Conservation (phyloP, 805 yeast species). For the Monosporozyma solicola region DNA sequence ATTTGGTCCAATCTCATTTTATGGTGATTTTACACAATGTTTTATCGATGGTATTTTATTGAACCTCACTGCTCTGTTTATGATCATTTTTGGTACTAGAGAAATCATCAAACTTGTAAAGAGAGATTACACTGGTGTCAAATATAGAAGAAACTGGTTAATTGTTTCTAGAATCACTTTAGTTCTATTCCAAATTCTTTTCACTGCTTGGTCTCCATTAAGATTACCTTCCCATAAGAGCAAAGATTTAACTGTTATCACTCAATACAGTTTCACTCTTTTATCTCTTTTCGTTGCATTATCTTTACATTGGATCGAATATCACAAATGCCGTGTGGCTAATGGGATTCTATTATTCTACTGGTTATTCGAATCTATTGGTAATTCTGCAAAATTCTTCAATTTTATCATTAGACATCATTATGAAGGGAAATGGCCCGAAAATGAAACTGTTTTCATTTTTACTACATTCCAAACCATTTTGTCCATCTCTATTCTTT, state of each 20-base stretch:
- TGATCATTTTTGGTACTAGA: constrained; percentile 36
- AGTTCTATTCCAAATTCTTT: constrained; percentile 26
- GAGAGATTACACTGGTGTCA: constrained; percentile 20
- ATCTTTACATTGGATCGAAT: constrained; percentile 61
- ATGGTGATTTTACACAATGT: constrained; percentile 53
- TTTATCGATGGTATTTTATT: constrained; percentile 46
- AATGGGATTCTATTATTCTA: constrained; percentile 60
- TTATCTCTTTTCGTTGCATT: constrained; percentile 42
- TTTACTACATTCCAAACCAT: constrained; percentile 28
- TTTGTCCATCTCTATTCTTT: constrained; percentile 26
- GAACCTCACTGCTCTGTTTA: constrained; percentile 33
- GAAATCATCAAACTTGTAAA: constrained; percentile 27
- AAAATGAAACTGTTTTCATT: constrained; percentile 20
- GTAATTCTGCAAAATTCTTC: constrained; percentile 38
- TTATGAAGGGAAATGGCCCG: constrained; percentile 25
- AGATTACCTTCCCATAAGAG: constrained; percentile 12
- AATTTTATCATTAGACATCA: constrained; percentile 31
- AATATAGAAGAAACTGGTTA: constrained; percentile 34
- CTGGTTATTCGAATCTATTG: constrained; percentile 55
- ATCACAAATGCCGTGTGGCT: constrained; percentile 54
- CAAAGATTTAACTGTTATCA: constrained; percentile 14
- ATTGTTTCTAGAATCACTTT: constrained; percentile 29
- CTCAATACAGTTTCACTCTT: constrained; percentile 23
- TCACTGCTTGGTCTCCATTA: constrained; percentile 21
- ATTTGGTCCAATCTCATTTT: constrained; percentile 36